phyloP scores from a whole-genome alignment of 148 eudicot species.

The Vaccinium corymbosum region DNA sequence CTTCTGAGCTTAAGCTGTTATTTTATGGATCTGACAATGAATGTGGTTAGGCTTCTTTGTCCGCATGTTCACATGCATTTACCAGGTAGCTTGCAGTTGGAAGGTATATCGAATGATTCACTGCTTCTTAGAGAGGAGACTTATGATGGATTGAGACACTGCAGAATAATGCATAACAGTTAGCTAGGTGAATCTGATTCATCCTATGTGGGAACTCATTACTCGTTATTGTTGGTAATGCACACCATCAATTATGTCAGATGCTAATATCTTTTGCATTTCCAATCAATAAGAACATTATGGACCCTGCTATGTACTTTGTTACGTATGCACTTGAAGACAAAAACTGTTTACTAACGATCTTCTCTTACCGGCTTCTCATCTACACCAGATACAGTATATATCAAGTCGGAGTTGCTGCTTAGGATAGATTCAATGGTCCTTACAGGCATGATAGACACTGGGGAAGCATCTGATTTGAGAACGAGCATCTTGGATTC shows the following conservation, averaged over 20 bases:
- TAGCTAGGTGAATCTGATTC: background rate
- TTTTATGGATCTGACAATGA: background rate
- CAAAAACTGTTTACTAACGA: background rate
- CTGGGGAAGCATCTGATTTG: conserved; percentile 48
- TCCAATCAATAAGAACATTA: background rate
- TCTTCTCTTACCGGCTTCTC: conserved; percentile 3
- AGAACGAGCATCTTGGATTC: conserved; percentile 43
- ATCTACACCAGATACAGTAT: conserved; percentile 34
- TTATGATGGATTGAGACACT: conserved; percentile 1
- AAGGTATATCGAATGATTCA: background rate
- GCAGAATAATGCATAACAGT: background rate
- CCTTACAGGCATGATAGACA: conserved; percentile 49
- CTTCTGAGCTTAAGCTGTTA: conserved; percentile 4
- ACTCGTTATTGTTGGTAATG: background rate
- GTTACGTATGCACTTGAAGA: background rate
- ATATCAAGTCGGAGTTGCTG: conserved; percentile 45
- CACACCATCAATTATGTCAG: background rate
- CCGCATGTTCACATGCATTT: background rate
- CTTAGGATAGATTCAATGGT: conserved; percentile 67
- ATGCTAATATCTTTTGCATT: background rate
- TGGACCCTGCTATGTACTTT: conserved; percentile 6
- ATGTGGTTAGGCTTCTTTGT: background rate
- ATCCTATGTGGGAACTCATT: background rate
- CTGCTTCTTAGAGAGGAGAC: background rate
- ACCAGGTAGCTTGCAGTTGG: background rate